phyloP scores from a whole-genome alignment of 108 stramenopile species.

The Fragilariopsis cylindrus region DNA sequence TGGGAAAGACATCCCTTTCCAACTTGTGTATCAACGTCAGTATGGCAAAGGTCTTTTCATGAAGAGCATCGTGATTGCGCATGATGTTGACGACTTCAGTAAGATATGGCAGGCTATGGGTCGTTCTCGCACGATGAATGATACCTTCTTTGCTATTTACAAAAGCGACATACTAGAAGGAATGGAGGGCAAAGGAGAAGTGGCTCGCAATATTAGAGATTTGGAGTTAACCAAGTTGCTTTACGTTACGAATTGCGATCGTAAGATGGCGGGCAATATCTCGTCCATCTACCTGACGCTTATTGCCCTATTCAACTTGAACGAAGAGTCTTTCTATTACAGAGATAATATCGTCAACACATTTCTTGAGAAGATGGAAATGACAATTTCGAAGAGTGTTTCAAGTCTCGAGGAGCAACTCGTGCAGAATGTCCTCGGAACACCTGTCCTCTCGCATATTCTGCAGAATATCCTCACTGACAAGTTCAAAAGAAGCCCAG shows the following conservation, averaged over 20 bases:
- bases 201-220: constrained; percentile 20
- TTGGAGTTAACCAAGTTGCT: constrained; percentile 25
- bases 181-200: constrained; percentile 5
- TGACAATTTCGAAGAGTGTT: constrained; percentile 20
- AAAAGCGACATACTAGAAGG: constrained; percentile 21
- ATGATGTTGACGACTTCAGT: constrained; percentile 42
- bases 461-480: constrained; percentile 28
- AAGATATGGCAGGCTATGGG: constrained; percentile 47
- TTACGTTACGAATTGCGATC: constrained; percentile 33
- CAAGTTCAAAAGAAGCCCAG: constrained; percentile 28
- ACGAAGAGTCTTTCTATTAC: constrained; percentile 28
- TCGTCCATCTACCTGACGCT: constrained; percentile 39
- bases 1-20: constrained; percentile 39
- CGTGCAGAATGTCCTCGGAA: constrained; percentile 21
- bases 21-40: constrained; percentile 35
- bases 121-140: constrained; percentile 35
- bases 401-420: constrained; percentile 23
- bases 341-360: constrained; percentile 34
- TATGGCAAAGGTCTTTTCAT: constrained; percentile 29
- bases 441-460: constrained; percentile 24
- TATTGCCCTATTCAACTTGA: constrained; percentile 33
- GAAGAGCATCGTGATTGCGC: constrained; percentile 35
- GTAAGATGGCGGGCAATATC: constrained; percentile 35
- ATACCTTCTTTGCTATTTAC: constrained; percentile 35
- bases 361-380: constrained; percentile 36